Conservation (phyloP, 177 flowering plant genomes). For the Vitis hybrid region DNA sequence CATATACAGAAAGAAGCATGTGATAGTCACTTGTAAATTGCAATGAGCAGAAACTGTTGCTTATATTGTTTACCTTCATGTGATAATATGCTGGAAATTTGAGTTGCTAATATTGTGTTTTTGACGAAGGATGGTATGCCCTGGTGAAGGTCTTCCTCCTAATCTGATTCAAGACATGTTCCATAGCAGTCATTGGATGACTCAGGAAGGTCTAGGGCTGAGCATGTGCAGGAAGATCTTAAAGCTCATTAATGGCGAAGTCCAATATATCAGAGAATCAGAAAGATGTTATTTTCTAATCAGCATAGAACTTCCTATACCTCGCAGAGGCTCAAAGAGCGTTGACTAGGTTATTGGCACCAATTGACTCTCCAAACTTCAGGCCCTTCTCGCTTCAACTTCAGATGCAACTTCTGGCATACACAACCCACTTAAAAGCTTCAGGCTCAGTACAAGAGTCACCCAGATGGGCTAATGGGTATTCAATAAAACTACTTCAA, state of each 20-base stretch:
- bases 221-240: constrained; percentile 88
- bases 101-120: background rate
- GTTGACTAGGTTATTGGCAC: constrained; percentile 24
- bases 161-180: constrained; percentile 91
- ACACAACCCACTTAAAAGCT: too few species aligned
- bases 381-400: background rate
- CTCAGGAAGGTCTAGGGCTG: constrained; percentile 82
- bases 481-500: background rate
- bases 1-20: too few species aligned
- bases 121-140: constrained; percentile 66
- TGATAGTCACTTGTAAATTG: too few species aligned
- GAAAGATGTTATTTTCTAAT: constrained; percentile 78
- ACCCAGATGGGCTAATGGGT: constrained; percentile 1
- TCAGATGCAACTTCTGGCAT: background rate
- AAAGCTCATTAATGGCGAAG: constrained; percentile 87
- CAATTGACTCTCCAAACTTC: background rate
- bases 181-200: constrained; percentile 64
- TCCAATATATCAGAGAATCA: constrained; percentile 88
- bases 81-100: background rate
- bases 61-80: background rate
- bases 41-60: background rate
- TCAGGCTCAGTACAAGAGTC: background rate
- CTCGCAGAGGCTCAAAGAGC: constrained; percentile 33
- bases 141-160: constrained; percentile 89
- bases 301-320: constrained; percentile 59